These are phyloP conservation scores for Tylopilus sp. DNA, from an alignment of 768 basidiomycete species.

Conservation along the genomic window DNA sequence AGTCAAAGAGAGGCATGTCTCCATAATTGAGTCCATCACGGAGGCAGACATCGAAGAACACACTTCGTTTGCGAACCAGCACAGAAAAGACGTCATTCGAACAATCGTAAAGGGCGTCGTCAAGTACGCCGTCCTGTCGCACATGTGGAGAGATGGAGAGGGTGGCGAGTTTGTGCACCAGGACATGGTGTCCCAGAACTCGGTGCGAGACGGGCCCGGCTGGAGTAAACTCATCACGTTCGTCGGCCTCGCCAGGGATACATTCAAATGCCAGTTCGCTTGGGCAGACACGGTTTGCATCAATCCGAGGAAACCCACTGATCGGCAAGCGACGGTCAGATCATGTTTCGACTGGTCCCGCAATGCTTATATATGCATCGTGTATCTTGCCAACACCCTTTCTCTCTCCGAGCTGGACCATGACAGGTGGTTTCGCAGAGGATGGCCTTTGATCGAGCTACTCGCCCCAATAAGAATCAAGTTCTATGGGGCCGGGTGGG, in stretches of 20 bases:
- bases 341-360: conserved; percentile 3
- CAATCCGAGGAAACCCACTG: not conserved
- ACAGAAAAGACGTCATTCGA: not conserved
- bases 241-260: not conserved
- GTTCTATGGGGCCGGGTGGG: conserved; percentile 7
- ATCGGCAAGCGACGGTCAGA: not conserved
- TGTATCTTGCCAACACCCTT: not conserved
- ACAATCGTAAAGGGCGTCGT: conserved; percentile 1
- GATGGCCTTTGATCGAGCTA: not conserved
- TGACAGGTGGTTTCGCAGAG: conserved; percentile 3
- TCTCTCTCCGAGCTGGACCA: not conserved
- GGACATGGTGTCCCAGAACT: not conserved
- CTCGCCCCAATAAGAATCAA: conserved; percentile 1
- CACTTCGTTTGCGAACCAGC: not conserved
- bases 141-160: not conserved
- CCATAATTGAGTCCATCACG: not conserved
- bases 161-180: not conserved
- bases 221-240: conserved; percentile 1
- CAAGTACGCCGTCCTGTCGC: conserved; percentile 5
- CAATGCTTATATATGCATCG: conserved; percentile 5
- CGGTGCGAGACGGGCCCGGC: conserved; percentile 2
- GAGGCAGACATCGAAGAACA: conserved; percentile 6
- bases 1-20: not conserved
- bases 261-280: not conserved
- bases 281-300: conserved; percentile 36